A percentile compares a stretch with the other conserved stretches of the same genome.
Conservation (phyloP, 306 rosid species). For the Abrus precatorius region DNA sequence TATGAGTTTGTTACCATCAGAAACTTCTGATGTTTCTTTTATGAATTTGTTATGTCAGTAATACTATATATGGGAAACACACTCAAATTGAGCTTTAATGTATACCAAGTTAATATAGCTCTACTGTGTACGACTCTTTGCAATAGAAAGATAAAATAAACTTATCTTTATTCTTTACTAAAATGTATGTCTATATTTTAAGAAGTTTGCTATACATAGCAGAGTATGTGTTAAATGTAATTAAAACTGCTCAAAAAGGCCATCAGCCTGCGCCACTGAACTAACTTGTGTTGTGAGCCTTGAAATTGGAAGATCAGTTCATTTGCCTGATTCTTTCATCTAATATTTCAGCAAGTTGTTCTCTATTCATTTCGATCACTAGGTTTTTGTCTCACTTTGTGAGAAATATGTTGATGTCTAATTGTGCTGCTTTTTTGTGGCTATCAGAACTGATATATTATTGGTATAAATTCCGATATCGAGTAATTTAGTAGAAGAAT, state of each 20-base stretch:
- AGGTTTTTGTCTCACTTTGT: neutral
- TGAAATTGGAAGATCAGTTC: constrained; percentile 38
- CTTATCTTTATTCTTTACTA: constrained; percentile 8
- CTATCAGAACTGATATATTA: constrained; percentile 14
- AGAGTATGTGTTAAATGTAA: constrained; percentile 5
- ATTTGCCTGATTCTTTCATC: constrained; percentile 9
- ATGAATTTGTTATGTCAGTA: constrained; percentile 18
- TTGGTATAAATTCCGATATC: neutral
- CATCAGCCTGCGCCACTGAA: neutral
- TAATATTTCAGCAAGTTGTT: constrained; percentile 32
- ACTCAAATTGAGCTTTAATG: constrained; percentile 27
- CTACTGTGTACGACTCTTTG: constrained; percentile 17
- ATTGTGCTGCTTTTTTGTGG: constrained; percentile 16
- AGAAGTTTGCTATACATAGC: neutral
- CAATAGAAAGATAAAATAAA: constrained; percentile 10
- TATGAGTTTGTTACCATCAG: constrained; percentile 46
- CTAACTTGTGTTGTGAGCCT: constrained; percentile 44
- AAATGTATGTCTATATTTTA: constrained; percentile 16
- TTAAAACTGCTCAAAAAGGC: constrained; percentile 18
- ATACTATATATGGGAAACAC: constrained; percentile 33
- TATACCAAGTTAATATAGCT: constrained; percentile 20
- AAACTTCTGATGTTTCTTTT: constrained; percentile 38
- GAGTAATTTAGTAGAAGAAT: constrained; percentile 6
- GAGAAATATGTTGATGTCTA: constrained; percentile 16
- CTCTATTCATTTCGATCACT: constrained; percentile 16